These are phyloP conservation scores for Hericium coralloides DNA, from an alignment of 768 basidiomycete genomes.

Conservation along the genomic window DNA sequence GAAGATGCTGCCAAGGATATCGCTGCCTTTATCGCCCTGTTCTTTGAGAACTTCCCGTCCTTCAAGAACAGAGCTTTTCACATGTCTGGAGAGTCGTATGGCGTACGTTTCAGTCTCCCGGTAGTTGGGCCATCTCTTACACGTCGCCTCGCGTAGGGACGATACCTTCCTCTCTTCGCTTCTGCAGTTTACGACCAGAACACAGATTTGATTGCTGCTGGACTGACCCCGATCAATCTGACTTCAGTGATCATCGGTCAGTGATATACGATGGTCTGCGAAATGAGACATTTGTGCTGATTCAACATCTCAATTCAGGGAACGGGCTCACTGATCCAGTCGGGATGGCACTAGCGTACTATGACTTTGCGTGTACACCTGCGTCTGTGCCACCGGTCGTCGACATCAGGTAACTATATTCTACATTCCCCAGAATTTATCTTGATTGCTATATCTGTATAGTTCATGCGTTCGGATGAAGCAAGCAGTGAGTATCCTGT, in stretches of 20 bases:
- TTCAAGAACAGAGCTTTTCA: constrained; percentile 53
- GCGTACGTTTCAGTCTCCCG: constrained; percentile 23
- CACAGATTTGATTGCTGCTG: constrained; percentile 29
- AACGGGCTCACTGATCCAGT: constrained; percentile 35
- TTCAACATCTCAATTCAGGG: constrained; percentile 18
- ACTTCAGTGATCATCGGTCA: constrained; percentile 41
- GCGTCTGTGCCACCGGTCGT: constrained; percentile 24
- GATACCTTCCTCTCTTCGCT: constrained; percentile 44
- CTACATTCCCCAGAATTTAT: neutral
- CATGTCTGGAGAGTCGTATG: constrained; percentile 41
- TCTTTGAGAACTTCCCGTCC: constrained; percentile 64
- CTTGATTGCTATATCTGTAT: neutral
- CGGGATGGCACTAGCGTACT: constrained; percentile 31
- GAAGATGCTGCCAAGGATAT: constrained; percentile 65
- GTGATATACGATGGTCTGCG: neutral
- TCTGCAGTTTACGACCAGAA: constrained; percentile 43
- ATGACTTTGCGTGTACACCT: constrained; percentile 46
- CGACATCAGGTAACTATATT: constrained; percentile 33
- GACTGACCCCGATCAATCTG: constrained; percentile 40
- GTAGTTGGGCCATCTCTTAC: neutral
- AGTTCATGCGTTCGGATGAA: constrained; percentile 9
- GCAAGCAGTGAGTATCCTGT: neutral
- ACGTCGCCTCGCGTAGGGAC: constrained; percentile 27
- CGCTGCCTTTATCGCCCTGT: constrained; percentile 60
- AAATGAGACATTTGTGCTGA: neutral